Percentiles rank a stretch among this genome's conserved stretches.
phyloP scores from a whole-genome alignment of 2,329 filamentous ascomycete genomes.

The Pseudopithomyces chartarum region DNA sequence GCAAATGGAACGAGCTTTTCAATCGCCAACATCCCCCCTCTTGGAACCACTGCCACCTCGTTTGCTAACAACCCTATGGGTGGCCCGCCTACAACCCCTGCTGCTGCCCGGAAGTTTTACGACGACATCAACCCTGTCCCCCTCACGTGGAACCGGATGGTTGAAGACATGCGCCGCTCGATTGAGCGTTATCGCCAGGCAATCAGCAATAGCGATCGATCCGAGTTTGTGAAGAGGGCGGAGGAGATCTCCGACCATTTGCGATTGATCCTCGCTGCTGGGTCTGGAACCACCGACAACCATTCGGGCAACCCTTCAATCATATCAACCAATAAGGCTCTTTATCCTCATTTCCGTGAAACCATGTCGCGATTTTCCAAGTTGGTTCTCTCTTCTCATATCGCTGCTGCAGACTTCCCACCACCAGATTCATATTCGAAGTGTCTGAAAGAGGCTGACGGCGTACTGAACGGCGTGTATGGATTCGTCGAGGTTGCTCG shows the following conservation, averaged over 20 bases:
- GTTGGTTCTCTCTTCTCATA: conserved; percentile 94
- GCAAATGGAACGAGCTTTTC: conserved; percentile 51
- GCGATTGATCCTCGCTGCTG: conserved; percentile 88
- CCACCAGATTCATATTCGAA: conserved; percentile 93
- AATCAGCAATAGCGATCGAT: conserved; percentile 80
- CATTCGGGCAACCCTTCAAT: conserved; percentile 99
- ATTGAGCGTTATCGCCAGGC: conserved; percentile 89
- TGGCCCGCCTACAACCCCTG: conserved; percentile 50
- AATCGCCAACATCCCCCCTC: conserved; percentile 51
- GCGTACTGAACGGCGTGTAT: conserved; percentile 89
- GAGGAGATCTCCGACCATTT: conserved; percentile 98
- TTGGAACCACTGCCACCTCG: conserved; percentile 59
- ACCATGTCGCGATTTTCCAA: conserved; percentile 99
- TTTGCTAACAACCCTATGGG: conserved; percentile 57
- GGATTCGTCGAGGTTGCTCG: conserved; percentile 95
- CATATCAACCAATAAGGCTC: conserved; percentile 94
- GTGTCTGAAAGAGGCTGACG: conserved; percentile 95
- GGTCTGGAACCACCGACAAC: conserved; percentile 96
- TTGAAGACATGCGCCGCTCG: conserved; percentile 90
- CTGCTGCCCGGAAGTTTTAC: conserved; percentile 81
- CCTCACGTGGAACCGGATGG: conserved; percentile 85
- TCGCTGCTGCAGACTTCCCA: conserved; percentile 94
- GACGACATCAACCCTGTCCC: conserved; percentile 82
- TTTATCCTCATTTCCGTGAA: conserved; percentile 96
- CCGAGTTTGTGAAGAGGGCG: conserved; percentile 91